A percentile compares a stretch with the other conserved stretches of the same genome.
phyloP scores from a whole-genome alignment of 352 stramenopile genomes.

The Globisporangium abappressorium region DNA sequence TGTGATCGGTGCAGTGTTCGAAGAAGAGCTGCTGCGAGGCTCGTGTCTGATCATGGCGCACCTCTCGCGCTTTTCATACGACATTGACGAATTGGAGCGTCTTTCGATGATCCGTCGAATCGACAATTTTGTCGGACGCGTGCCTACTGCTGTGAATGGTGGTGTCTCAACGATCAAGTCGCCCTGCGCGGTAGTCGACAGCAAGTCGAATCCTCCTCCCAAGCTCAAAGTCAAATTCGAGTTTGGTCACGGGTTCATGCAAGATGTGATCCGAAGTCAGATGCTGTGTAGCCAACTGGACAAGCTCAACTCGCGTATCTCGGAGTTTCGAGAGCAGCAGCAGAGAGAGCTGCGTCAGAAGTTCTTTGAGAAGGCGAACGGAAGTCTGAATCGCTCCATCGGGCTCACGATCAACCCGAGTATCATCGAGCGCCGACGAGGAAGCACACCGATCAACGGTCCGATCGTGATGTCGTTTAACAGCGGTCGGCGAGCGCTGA shows the following conservation, averaged over 20 bases:
- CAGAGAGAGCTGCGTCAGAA: slow-evolving; percentile 70
- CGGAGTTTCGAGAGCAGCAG: slow-evolving; percentile 71
- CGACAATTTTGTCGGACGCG: slow-evolving; percentile 70
- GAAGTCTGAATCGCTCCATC: slow-evolving; percentile 41
- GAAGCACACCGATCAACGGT: slow-evolving; percentile 17
- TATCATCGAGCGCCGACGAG: slow-evolving; percentile 17
- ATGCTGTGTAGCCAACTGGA: slow-evolving; percentile 81
- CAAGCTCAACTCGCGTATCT: slow-evolving; percentile 69
- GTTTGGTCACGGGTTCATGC: slow-evolving; percentile 85
- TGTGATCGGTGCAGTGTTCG: slow-evolving; percentile 72
- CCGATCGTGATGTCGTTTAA: slow-evolving; percentile 1
- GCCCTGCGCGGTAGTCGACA: slow-evolving; percentile 5
- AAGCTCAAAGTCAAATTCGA: slow-evolving; percentile 79
- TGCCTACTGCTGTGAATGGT: slow-evolving; percentile 26
- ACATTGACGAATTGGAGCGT: slow-evolving; percentile 73
- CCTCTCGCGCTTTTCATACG: slow-evolving; percentile 55
- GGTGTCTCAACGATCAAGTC: slow-evolving; percentile 15
- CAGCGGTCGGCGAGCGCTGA: slow-evolving; percentile 8
- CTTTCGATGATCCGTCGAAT: slow-evolving; percentile 76
- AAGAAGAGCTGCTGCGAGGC: slow-evolving; percentile 65
- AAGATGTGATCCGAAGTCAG: slow-evolving; percentile 76
- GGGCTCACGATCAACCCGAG: slow-evolving; percentile 27
- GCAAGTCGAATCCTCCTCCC: neutral
- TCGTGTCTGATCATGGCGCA: slow-evolving; percentile 73
- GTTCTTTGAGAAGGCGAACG: slow-evolving; percentile 75